Conservation (phyloP, 345 rosid species). For the Arabis alpina region DNA sequence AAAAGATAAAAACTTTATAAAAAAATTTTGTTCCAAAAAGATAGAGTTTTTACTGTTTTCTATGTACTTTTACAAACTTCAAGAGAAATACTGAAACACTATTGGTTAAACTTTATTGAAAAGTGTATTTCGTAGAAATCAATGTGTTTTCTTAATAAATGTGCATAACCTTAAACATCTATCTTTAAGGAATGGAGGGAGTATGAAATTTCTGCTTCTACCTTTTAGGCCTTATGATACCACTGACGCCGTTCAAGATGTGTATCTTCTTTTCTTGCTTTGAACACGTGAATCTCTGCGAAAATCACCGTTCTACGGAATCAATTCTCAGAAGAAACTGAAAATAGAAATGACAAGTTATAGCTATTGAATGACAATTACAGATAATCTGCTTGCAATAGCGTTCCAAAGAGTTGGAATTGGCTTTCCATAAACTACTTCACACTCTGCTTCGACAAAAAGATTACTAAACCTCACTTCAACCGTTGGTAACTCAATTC, state of each 20-base stretch:
- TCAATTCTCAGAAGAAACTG: background rate
- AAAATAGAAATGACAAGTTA: background rate
- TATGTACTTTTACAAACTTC: no score
- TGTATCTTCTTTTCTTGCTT: constrained; percentile 44
- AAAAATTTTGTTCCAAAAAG: no score
- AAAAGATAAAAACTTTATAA: no score
- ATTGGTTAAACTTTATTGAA: no score
- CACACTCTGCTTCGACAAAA: constrained; percentile 47
- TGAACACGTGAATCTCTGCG: constrained; percentile 25
- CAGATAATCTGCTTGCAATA: constrained; percentile 32
- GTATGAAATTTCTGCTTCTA: no score
- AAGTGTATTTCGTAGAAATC: no score
- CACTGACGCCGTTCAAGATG: constrained; percentile 64
- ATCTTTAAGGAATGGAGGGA: no score
- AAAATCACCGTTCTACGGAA: background rate
- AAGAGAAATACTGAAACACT: no score
- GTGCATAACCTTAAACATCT: no score
- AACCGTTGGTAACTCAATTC: constrained; percentile 42
- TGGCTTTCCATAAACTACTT: constrained; percentile 49
- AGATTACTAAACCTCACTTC: constrained; percentile 53
- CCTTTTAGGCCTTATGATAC: constrained; percentile 57
- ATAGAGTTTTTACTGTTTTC: no score
- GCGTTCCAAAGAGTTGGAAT: constrained; percentile 55
- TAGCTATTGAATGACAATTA: constrained; percentile 9
- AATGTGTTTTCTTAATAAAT: no score